Evolutionary conservation across 2,329 filamentous ascomycete species (phyloP).

Genomic region (Orbilia quercus): DNA sequence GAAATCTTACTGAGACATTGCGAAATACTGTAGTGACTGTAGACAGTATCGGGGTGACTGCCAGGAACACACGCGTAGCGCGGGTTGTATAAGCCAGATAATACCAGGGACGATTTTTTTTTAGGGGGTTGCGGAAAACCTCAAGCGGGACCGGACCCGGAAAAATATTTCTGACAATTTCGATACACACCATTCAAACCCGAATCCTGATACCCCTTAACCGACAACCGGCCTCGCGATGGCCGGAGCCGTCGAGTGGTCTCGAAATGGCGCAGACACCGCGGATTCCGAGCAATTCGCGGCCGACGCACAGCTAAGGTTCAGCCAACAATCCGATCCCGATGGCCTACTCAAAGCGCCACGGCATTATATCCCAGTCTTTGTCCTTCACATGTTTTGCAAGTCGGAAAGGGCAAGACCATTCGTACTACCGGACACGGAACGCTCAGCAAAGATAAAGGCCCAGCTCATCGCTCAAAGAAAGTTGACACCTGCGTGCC

Average conservation of each 20-base stretch:
- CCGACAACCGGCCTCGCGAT: constrained; percentile 55
- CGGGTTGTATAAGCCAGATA: constrained; percentile 53
- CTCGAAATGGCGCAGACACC: constrained; percentile 59
- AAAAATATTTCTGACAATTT: not conserved
- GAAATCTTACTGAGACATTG: constrained; percentile 54
- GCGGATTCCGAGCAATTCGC: constrained; percentile 56
- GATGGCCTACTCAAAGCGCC: constrained; percentile 58
- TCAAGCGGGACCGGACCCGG: constrained; percentile 29
- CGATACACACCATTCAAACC: constrained; percentile 35
- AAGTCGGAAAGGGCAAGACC: constrained; percentile 57
- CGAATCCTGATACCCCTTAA: constrained; percentile 44
- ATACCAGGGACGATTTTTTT: constrained; percentile 14
- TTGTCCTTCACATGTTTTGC: constrained; percentile 60
- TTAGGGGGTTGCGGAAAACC: constrained; percentile 38
- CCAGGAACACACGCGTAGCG: constrained; percentile 55
- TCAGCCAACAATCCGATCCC: constrained; percentile 59
- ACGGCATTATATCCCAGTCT: constrained; percentile 59
- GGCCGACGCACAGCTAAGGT: constrained; percentile 54
- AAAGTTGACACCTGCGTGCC: constrained; percentile 47
- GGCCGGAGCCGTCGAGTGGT: constrained; percentile 59
- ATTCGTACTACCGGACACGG: constrained; percentile 54
- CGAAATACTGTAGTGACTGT: constrained; percentile 52
- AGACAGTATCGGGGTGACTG: constrained; percentile 54
- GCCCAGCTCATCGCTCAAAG: constrained; percentile 44
- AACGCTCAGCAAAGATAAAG: constrained; percentile 53